Percentiles rank a stretch among this genome's conserved stretches.
These are phyloP conservation scores for Taxillus chinensis DNA, from an alignment of 164 flowering plant species.

Conservation along the genomic window DNA sequence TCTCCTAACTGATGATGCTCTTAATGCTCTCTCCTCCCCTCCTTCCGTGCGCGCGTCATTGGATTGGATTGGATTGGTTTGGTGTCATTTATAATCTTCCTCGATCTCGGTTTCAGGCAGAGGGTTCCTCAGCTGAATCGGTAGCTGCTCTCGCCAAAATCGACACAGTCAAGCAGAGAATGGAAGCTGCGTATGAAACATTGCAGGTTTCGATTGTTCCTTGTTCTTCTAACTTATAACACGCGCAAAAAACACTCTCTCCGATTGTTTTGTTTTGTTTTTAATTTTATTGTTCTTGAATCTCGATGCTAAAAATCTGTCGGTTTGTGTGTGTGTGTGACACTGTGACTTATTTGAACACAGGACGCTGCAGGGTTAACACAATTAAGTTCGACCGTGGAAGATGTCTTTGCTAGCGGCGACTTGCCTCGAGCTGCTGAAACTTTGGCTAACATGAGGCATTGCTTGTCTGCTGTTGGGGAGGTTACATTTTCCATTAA, in stretches of 20 bases:
- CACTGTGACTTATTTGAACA: not conserved
- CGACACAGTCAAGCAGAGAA: slow-evolving; percentile 85
- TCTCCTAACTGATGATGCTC: no score
- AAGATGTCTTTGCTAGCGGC: slow-evolving; percentile 99
- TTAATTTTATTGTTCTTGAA: no score
- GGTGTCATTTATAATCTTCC: no score
- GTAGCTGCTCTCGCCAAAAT: slow-evolving; percentile 91
- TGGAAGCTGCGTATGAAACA: slow-evolving; percentile 97
- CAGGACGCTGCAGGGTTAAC: slow-evolving; percentile 99
- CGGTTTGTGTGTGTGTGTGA: not conserved
- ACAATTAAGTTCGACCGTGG: slow-evolving; percentile 90
- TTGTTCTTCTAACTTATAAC: not conserved
- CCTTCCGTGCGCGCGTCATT: not conserved
- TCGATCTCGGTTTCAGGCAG: slow-evolving; percentile 44
- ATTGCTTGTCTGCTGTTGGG: slow-evolving; percentile 95
- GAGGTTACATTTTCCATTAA: slow-evolving; percentile 45
- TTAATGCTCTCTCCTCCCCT: not conserved
- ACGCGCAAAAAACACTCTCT: no score
- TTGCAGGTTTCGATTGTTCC: slow-evolving; percentile 53
- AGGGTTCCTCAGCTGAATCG: slow-evolving; percentile 95
- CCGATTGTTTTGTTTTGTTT: not conserved
- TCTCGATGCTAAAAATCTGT: not conserved
- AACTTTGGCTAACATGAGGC: slow-evolving; percentile 97
- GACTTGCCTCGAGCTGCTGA: slow-evolving; percentile 97
- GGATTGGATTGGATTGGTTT: no score